Evolutionary conservation across 495 filamentous ascomycete genomes (phyloP).

Genomic region (Penicilliopsis zonata): DNA sequence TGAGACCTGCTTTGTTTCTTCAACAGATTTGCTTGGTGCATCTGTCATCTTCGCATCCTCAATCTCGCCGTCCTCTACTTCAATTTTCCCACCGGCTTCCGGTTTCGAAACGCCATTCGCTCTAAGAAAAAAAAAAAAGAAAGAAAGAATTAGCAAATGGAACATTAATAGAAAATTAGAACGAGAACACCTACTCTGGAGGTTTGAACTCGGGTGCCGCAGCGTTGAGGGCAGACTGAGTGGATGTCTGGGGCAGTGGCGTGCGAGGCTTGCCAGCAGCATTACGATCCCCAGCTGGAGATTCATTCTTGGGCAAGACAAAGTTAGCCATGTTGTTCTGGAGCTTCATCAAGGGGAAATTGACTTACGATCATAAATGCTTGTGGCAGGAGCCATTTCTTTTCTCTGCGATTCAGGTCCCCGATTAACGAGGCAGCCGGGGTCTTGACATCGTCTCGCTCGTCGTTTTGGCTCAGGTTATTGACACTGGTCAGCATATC

Average conservation of each 20-base stretch:
- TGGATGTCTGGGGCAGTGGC: conserved; percentile 22
- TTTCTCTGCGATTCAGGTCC: conserved; percentile 65
- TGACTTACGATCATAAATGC: conserved; percentile 43
- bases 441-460: conserved; percentile 79
- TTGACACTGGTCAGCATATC: conserved; percentile 57
- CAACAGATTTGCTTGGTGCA: conserved; percentile 8
- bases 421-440: conserved; percentile 75
- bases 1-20: conserved; percentile 4
- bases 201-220: conserved; percentile 37
- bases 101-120: conserved; percentile 18
- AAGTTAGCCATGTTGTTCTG: too few relatives aligned
- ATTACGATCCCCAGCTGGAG: conserved; percentile 12
- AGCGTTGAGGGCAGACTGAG: conserved; percentile 31
- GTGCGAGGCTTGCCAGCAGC: conserved; percentile 24
- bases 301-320: too few relatives aligned
- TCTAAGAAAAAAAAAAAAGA: conserved; percentile 13
- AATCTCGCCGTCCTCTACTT: conserved; percentile 73
- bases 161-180: conserved; percentile 1
- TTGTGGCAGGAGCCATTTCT: conserved; percentile 77
- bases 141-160: conserved; percentile 1
- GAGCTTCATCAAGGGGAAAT: too few relatives aligned
- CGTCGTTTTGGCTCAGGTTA: conserved; percentile 51
- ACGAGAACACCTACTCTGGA: not conserved
- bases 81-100: conserved; percentile 22
- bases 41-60: conserved; percentile 49